These are phyloP conservation scores for Stemphylium vesicarium DNA, from an alignment of 2,329 filamentous ascomycete genomes.

Conservation along the genomic window DNA sequence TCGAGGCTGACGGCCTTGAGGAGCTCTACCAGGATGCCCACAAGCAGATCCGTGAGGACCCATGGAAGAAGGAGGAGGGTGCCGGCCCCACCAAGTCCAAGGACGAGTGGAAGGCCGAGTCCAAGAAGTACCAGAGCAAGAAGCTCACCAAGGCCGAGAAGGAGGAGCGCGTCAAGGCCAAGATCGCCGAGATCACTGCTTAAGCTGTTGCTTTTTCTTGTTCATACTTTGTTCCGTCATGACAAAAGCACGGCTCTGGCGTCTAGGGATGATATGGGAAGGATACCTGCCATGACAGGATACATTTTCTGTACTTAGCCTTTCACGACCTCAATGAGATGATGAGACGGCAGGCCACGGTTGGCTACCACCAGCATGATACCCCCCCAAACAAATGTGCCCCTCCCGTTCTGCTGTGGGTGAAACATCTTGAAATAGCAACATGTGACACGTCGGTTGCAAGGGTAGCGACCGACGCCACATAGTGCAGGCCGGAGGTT, in stretches of 20 bases:
- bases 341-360: constrained; percentile 36
- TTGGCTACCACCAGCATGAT: constrained; percentile 28
- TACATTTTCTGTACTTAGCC: constrained; percentile 38
- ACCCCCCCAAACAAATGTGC: constrained; percentile 1
- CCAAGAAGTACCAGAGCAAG: constrained; percentile 79
- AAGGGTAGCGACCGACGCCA: not conserved
- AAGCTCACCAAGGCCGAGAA: constrained; percentile 88
- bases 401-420: not conserved
- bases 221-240: constrained; percentile 32
- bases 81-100: constrained; percentile 91
- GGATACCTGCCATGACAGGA: constrained; percentile 35
- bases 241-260: constrained; percentile 47
- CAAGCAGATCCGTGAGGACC: constrained; percentile 95
- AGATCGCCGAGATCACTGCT: constrained; percentile 81
- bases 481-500: not conserved
- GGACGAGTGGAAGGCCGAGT: constrained; percentile 96
- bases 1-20: constrained; percentile 96
- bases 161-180: constrained; percentile 82
- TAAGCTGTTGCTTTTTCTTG: constrained; percentile 29
- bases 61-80: constrained; percentile 86
- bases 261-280: constrained; percentile 44
- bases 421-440: constrained; percentile 4
- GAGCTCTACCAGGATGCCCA: constrained; percentile 95
- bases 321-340: constrained; percentile 39
- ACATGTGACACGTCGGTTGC: not conserved